Evolutionary conservation across 2,329 filamentous ascomycete genomes (phyloP).

Genomic region (Emericellopsis atlantica): DNA sequence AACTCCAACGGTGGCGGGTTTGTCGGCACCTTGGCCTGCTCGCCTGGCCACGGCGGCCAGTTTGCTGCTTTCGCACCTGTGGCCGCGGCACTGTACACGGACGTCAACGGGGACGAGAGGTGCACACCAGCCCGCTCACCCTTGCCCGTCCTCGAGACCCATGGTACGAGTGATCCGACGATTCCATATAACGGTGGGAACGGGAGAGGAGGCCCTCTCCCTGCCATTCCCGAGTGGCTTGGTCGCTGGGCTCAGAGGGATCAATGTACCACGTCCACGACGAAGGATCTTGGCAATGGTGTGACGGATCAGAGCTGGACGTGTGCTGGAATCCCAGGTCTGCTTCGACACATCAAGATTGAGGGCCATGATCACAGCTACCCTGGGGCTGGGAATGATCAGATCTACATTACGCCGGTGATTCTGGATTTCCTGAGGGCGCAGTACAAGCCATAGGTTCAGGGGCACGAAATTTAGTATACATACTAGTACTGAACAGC

Average conservation of each 20-base stretch:
- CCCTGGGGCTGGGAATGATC: not conserved
- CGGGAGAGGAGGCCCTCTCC: slow-evolving; percentile 26
- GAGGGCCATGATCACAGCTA: slow-evolving; percentile 6
- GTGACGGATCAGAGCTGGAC: not conserved
- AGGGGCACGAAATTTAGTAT: too few species aligned
- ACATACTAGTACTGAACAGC: too few species aligned
- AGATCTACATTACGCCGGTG: not conserved
- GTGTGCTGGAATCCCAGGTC: not conserved
- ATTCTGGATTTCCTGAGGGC: not conserved
- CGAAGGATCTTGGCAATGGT: not conserved
- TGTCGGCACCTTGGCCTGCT: slow-evolving; percentile 20
- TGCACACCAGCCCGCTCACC: too few species aligned
- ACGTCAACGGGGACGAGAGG: too few species aligned
- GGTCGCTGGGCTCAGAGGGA: slow-evolving; percentile 21
- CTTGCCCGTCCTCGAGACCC: too few species aligned
- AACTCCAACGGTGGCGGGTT: slow-evolving; percentile 32
- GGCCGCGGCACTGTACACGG: too few species aligned
- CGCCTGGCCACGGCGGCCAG: too few species aligned
- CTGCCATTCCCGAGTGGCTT: slow-evolving; percentile 26
- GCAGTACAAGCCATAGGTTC: not conserved
- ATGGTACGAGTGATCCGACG: too few species aligned
- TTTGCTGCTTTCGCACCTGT: too few species aligned
- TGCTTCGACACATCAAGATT: slow-evolving; percentile 8
- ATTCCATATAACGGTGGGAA: too few species aligned
- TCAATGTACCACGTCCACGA: slow-evolving; percentile 1